Percentiles rank a stretch among this genome's conserved stretches.
phyloP scores from a whole-genome alignment of 371 early-diverging fungal species.

The Lichtheimia ramosa region DNA sequence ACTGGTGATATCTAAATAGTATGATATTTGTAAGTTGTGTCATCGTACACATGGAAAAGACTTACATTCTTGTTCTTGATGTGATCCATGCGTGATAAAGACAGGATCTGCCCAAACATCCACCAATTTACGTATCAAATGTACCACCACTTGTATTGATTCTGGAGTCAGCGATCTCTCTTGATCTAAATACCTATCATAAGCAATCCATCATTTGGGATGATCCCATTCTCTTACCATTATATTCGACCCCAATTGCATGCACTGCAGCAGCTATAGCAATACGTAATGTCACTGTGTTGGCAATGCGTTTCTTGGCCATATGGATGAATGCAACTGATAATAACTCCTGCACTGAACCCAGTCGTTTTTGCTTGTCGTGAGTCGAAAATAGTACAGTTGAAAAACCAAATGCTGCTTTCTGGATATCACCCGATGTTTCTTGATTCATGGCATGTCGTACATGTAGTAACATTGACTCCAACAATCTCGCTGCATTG shows the following conservation, averaged over 20 bases:
- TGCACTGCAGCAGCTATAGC: background rate
- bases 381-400: background rate
- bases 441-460: background rate
- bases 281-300: background rate
- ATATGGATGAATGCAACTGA: background rate
- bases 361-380: background rate
- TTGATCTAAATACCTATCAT: background rate
- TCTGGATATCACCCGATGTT: background rate
- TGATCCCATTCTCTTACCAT: background rate
- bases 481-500: background rate
- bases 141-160: background rate
- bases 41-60: background rate
- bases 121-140: conserved; percentile 5
- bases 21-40: background rate
- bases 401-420: background rate
- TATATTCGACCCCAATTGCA: background rate
- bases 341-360: background rate
- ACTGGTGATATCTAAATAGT: conserved; percentile 28
- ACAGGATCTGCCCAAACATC: conserved; percentile 39
- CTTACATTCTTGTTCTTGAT: conserved; percentile 31
- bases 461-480: background rate
- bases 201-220: background rate
- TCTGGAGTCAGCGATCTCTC: background rate
- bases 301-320: background rate
- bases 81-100: conserved; percentile 30